These are phyloP conservation scores for Lachnellula subtilissima DNA, from an alignment of 2,329 filamentous ascomycete genomes.

Conservation along the genomic window DNA sequence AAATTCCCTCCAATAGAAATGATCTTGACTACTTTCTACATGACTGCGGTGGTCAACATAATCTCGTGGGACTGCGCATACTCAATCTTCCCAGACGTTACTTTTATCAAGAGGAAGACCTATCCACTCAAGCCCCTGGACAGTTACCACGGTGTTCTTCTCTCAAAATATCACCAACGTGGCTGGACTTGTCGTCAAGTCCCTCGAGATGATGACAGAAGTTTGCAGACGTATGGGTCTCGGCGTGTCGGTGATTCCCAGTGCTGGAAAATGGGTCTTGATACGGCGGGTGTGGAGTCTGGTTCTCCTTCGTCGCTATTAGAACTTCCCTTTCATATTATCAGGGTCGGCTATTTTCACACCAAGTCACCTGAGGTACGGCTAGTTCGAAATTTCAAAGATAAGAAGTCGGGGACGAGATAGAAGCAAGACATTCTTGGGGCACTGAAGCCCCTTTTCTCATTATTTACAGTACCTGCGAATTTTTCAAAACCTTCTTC, in stretches of 20 bases:
- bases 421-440: too few relatives aligned
- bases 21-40: background rate
- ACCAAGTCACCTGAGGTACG: too few relatives aligned
- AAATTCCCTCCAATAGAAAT: background rate
- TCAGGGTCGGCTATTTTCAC: too few relatives aligned
- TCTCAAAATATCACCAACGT: background rate
- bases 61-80: slow-evolving; percentile 1
- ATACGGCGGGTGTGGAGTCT: background rate
- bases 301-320: background rate
- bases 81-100: slow-evolving; percentile 1
- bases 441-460: too few relatives aligned
- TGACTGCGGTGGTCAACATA: background rate
- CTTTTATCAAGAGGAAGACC: background rate
- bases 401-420: too few relatives aligned
- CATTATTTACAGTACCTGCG: too few relatives aligned
- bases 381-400: too few relatives aligned
- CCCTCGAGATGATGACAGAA: background rate
- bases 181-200: background rate
- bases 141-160: background rate
- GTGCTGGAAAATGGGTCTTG: background rate
- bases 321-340: background rate
- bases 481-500: too few relatives aligned
- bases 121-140: background rate
- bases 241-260: background rate
- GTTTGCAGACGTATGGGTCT: background rate